phyloP scores from a whole-genome alignment of 768 basidiomycete species.

The Gloeophyllum trabeum region DNA sequence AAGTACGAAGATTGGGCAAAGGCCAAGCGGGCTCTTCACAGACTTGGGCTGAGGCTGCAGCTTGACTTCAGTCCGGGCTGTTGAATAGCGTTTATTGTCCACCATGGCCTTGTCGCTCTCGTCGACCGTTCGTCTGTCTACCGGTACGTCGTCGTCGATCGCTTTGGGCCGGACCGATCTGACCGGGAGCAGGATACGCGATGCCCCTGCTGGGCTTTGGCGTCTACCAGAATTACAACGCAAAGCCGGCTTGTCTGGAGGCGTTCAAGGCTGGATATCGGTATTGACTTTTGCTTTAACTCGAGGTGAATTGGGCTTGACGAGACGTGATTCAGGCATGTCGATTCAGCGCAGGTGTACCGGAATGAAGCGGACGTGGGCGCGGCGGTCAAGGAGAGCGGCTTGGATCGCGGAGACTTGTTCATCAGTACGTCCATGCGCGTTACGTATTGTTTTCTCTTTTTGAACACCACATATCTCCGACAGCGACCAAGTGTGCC shows the following conservation, averaged over 20 bases:
- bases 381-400: neutral
- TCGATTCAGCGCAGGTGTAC: neutral
- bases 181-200: neutral
- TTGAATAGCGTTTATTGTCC: no score
- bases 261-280: neutral
- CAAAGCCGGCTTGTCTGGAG: neutral
- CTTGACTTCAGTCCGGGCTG: no score
- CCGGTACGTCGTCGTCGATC: neutral
- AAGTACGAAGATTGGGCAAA: no score
- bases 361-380: neutral
- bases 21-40: no score
- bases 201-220: neutral
- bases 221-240: neutral
- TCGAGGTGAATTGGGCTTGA: neutral
- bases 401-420: neutral
- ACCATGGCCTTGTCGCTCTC: neutral
- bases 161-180: no score
- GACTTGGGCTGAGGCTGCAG: no score
- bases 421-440: neutral
- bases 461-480: no score
- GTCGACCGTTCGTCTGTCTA: neutral
- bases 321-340: neutral
- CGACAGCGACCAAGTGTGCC: constrained; percentile 58
- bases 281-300: no score
- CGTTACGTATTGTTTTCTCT: neutral